Conservation (phyloP, 108 stramenopile species). For the Epithemia pelagica region DNA sequence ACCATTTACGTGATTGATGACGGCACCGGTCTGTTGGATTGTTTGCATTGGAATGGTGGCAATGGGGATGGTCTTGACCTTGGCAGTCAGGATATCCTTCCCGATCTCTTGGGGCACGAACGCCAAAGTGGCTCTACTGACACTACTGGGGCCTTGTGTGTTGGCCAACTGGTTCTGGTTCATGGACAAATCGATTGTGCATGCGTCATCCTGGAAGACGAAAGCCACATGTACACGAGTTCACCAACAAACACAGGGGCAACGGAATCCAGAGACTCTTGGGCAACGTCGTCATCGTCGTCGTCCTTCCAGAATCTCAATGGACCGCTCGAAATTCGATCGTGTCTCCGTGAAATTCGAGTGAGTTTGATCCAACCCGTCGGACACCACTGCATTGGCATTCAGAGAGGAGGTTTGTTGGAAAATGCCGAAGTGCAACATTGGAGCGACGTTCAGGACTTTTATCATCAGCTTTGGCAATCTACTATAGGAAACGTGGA, state of each 20-base stretch:
- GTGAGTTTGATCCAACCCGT: constrained; percentile 16
- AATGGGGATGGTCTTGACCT: too few relatives aligned
- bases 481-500: too few relatives aligned
- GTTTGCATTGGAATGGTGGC: constrained; percentile 46
- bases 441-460: constrained; percentile 8
- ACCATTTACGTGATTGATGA: constrained; percentile 68
- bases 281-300: not conserved
- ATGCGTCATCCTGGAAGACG: not conserved
- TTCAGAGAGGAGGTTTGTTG: constrained; percentile 14
- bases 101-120: not conserved
- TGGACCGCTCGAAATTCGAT: not conserved
- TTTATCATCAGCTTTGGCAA: not conserved
- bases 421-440: constrained; percentile 1
- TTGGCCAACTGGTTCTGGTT: not conserved
- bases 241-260: not conserved
- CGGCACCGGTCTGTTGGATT: constrained; percentile 82
- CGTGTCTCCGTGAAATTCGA: constrained; percentile 17
- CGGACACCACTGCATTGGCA: not conserved
- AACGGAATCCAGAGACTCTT: not conserved
- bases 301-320: not conserved
- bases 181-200: not conserved
- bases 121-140: not conserved
- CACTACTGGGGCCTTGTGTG: not conserved
- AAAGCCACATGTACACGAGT: not conserved
- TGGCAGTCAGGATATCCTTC: not conserved